A percentile compares a stretch with the other conserved stretches of the same genome.
Evolutionary conservation across 2,329 filamentous ascomycete species (phyloP).

Genomic region (Aspergillus ibericus): DNA sequence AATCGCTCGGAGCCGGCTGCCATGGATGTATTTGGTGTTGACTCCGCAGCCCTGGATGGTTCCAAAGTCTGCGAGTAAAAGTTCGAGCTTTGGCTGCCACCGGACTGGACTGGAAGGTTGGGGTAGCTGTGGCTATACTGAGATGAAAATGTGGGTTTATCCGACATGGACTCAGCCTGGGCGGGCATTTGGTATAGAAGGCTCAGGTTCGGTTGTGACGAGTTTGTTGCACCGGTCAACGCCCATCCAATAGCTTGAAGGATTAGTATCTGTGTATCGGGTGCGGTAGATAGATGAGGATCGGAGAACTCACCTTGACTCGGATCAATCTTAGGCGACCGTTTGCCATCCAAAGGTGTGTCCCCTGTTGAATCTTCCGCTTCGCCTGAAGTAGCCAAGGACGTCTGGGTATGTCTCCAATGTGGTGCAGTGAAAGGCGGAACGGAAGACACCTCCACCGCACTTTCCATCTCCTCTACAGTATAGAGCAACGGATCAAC

Average conservation of each 20-base stretch:
- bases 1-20: slow-evolving; percentile 25
- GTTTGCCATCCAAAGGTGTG: slow-evolving; percentile 31
- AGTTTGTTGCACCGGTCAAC: slow-evolving; percentile 83
- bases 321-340: slow-evolving; percentile 51
- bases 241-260: slow-evolving; percentile 74
- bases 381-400: slow-evolving; percentile 33
- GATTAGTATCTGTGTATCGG: slow-evolving; percentile 26
- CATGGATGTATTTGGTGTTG: slow-evolving; percentile 21
- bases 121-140: slow-evolving; percentile 34
- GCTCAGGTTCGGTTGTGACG: slow-evolving; percentile 78
- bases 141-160: slow-evolving; percentile 31
- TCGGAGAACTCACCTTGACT: slow-evolving; percentile 50
- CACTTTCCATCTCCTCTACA: slow-evolving; percentile 74
- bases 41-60: slow-evolving; percentile 26
- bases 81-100: slow-evolving; percentile 18
- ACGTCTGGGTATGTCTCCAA: slow-evolving; percentile 45
- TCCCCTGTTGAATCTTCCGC: slow-evolving; percentile 22
- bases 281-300: background rate
- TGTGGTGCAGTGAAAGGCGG: slow-evolving; percentile 53
- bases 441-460: slow-evolving; percentile 56
- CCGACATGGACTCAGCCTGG: slow-evolving; percentile 24
- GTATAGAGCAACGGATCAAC: slow-evolving; percentile 70
- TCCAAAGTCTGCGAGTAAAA: slow-evolving; percentile 36
- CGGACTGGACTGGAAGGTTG: slow-evolving; percentile 23
- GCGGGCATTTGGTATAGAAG: slow-evolving; percentile 69